Conservation (phyloP, 2,329 filamentous ascomycete genomes). For the Pseudofabraea citricarpa region DNA sequence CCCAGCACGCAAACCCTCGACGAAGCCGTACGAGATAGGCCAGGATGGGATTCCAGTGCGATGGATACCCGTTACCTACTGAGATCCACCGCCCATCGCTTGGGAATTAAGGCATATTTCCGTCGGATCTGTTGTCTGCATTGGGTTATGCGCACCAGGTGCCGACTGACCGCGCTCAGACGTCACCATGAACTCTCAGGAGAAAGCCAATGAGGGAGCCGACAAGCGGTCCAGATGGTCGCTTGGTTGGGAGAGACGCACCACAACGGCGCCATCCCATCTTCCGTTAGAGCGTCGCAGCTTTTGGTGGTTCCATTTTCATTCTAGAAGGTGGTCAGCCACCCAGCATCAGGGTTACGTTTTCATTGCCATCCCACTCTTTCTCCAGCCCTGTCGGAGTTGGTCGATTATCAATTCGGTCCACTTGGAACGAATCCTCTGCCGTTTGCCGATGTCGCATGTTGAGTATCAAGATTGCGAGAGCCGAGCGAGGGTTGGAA, state of each 20-base stretch:
- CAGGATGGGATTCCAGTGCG: conserved; percentile 53
- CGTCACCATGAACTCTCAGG: no score
- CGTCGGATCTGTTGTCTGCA: not conserved
- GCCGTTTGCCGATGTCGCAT: no score
- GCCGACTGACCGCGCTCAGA: not conserved
- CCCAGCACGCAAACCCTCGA: conserved; percentile 54
- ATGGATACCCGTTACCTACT: conserved; percentile 42
- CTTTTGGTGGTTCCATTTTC: not conserved
- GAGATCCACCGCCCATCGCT: conserved; percentile 1
- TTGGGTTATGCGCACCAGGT: not conserved
- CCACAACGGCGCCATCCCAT: no score
- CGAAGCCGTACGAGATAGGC: conserved; percentile 51
- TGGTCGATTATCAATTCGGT: not conserved
- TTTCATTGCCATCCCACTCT: not conserved
- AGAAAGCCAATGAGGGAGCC: no score
- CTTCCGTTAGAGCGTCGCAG: not conserved
- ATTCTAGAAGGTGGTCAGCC: not conserved
- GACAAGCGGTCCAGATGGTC: no score
- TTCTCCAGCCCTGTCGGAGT: not conserved
- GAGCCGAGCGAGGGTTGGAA: no score
- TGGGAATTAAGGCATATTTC: not conserved
- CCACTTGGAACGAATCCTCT: no score
- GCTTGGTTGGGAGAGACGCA: no score
- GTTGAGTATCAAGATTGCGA: no score
- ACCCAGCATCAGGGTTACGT: not conserved